Conservation (phyloP, 192 early-diverging fungal genomes). For the Backusella tuberculispora region DNA sequence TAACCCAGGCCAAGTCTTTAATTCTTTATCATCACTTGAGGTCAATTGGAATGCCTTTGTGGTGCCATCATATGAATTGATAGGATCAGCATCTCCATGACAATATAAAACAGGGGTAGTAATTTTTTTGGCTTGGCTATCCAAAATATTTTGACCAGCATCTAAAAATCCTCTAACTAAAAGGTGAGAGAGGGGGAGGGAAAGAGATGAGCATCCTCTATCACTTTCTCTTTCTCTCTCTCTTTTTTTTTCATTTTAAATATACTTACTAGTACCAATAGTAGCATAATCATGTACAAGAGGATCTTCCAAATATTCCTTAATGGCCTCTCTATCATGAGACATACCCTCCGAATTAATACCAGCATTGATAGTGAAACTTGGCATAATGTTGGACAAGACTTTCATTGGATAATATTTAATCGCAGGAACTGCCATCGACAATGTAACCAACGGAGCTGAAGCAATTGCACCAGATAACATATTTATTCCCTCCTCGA, state of each 20-base stretch:
- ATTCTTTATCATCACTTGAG: constrained; percentile 46
- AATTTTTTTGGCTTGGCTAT: constrained; percentile 40
- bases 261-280: constrained; percentile 41
- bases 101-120: constrained; percentile 54
- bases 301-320: constrained; percentile 59
- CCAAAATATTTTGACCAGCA: constrained; percentile 49
- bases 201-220: too few species aligned
- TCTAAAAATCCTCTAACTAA: constrained; percentile 37
- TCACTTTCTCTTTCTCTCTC: too few species aligned
- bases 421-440: constrained; percentile 35
- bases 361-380: constrained; percentile 42
- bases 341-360: constrained; percentile 49
- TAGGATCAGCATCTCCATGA: constrained; percentile 54
- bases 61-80: constrained; percentile 41
- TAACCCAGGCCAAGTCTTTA: constrained; percentile 32
- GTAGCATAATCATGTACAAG: constrained; percentile 54
- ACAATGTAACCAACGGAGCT: constrained; percentile 44
- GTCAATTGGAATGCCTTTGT: constrained; percentile 46
- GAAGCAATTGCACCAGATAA: constrained; percentile 59
- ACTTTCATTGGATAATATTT: constrained; percentile 35
- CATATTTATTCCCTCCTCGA: constrained; percentile 32
- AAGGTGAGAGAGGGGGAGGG: too few species aligned
- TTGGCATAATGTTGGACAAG: constrained; percentile 44
- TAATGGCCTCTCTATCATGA: constrained; percentile 46
- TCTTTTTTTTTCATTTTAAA: background rate